Percentiles rank a stretch among this genome's conserved stretches.
phyloP scores from a whole-genome alignment of 176 grass and related monocot species.

The Hordeum marinum region DNA sequence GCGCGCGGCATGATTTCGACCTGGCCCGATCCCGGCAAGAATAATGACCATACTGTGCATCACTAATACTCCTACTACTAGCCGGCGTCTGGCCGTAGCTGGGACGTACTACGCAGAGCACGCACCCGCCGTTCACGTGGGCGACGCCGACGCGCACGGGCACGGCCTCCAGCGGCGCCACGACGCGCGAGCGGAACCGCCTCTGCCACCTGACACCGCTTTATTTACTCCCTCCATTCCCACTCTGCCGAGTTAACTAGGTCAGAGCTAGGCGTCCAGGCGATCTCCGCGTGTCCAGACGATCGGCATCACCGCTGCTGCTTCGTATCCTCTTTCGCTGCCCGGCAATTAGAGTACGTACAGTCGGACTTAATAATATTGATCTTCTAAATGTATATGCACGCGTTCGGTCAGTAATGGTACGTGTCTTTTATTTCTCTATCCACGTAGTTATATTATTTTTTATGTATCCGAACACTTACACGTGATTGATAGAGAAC shows the following conservation, averaged over 20 bases:
- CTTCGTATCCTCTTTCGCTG: slow-evolving; percentile 21
- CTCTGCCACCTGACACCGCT: neutral
- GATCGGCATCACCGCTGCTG: neutral
- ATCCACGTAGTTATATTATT: too few species aligned
- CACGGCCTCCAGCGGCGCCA: neutral
- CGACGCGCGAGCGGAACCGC: neutral
- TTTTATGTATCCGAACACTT: too few species aligned
- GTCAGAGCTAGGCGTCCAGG: neutral
- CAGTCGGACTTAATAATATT: too few species aligned
- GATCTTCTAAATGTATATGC: too few species aligned
- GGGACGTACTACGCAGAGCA: too few species aligned
- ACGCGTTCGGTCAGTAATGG: too few species aligned
- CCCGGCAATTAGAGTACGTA: too few species aligned
- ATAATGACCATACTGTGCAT: neutral
- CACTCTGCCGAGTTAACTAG: neutral
- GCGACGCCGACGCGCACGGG: neutral
- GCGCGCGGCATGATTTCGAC: neutral
- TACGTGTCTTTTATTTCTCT: too few species aligned
- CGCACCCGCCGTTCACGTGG: neutral
- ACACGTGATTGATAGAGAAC: too few species aligned
- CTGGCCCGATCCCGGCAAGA: neutral
- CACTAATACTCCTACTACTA: neutral
- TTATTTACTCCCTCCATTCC: neutral
- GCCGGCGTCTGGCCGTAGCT: neutral
- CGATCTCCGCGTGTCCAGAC: neutral